A percentile compares a stretch with the other conserved stretches of the same genome.
Conservation (phyloP, 768 basidiomycete species). For the Stropharia rugosoannulata region DNA sequence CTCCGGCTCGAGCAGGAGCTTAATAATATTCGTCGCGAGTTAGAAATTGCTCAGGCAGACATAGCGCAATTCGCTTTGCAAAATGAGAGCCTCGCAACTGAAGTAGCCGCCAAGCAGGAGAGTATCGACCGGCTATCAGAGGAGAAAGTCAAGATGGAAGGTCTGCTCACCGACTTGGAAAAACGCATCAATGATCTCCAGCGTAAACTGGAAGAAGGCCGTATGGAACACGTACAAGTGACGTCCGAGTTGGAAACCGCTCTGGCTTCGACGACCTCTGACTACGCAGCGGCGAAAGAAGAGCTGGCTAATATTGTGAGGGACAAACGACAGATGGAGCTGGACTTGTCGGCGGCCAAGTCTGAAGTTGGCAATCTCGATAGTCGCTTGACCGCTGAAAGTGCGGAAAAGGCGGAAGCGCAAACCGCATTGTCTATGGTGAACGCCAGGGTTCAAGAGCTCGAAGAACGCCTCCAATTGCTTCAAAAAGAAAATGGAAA, state of each 20-base stretch:
- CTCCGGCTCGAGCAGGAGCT: not conserved
- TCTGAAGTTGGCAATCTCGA: not conserved
- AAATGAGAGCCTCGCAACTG: not conserved
- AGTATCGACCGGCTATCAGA: slow-evolving; percentile 6
- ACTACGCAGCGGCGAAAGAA: slow-evolving; percentile 1
- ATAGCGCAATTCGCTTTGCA: not conserved
- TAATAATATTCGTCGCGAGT: not conserved
- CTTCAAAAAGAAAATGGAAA: slow-evolving; percentile 29
- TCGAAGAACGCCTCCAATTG: slow-evolving; percentile 31
- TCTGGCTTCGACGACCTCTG: not conserved
- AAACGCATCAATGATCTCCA: not conserved
- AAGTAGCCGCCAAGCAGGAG: slow-evolving; percentile 5
- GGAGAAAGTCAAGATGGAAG: slow-evolving; percentile 6
- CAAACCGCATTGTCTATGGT: slow-evolving; percentile 19
- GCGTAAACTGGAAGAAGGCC: slow-evolving; percentile 2
- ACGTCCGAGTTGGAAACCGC: slow-evolving; percentile 5
- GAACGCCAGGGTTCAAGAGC: slow-evolving; percentile 18
- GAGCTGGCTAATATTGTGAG: not conserved
- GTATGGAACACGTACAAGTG: not conserved
- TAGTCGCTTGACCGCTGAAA: not conserved
- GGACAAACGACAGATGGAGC: not conserved
- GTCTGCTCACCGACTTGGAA: not conserved
- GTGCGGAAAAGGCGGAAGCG: slow-evolving; percentile 8
- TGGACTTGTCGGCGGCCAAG: not conserved
- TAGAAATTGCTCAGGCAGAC: not conserved